Base-by-base conservation (phyloP, 2,329 filamentous ascomycete species). In the Canariomyces notabilis region DNA sequence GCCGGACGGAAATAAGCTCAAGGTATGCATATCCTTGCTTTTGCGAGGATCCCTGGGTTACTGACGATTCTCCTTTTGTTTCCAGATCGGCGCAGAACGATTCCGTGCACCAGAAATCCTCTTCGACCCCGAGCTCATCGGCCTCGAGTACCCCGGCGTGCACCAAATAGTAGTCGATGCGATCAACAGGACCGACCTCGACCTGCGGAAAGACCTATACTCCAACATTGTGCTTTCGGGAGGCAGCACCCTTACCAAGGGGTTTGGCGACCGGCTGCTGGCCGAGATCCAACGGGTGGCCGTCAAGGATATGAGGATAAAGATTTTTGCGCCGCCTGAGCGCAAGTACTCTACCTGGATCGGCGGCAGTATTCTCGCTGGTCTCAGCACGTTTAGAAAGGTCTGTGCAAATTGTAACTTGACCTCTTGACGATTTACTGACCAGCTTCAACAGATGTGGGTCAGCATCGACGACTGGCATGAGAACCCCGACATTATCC, bases 391-490 rank as follows among this genome's bases (percentile, higher is more conserved):
- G 44, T 98, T 98, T 72, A 85, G 91, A 74, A 98, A 97, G 86
- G 89, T 93, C 68, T 4, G 44, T 65, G 26, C 26, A 29, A 12
- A 77, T 64, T 37, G 5, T 33, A 11, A 29, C 46, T 8, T 15
- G n/a, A 15, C 29, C 20, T 21, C n/a, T 14, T 35, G 12, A 23
- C 6, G 15, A 11, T 39, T 34, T 15, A 22, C 12, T 40, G 36
- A 37, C 12, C 7, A 16, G 48, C 34, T 26, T 49, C 9, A 40
- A 44, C 65, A 95, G 91, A 98, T 98, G 93, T 97, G 93, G 89
- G 93, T 98, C 62, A 95, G 89, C 70, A 91, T 95, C 64, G 93
- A 97, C 64, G 93, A 98, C 74, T 98, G 93, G 93, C 93, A 98
- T 67, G 93, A 98, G 77, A 95, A 98, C 65, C 93, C 93, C 15